Percentiles rank a stretch among this genome's conserved stretches.
Conservation (phyloP, 179 eudicot genomes). For the Camellia oleifera region DNA sequence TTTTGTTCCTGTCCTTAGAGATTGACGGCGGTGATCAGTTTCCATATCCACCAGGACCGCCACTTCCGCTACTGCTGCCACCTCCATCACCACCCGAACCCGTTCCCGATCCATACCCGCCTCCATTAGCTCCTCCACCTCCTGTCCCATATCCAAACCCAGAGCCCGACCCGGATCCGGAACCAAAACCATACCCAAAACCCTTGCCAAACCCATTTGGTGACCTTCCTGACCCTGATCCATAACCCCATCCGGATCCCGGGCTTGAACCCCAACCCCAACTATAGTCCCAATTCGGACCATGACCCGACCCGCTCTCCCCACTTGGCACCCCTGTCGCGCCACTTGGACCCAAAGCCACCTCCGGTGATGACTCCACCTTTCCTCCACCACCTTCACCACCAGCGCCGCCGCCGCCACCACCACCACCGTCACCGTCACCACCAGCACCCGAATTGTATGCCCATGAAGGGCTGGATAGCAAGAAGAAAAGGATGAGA, state of each 20-base stretch:
- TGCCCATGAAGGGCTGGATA: conserved; percentile 11
- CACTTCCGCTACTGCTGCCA: background rate
- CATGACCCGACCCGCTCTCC: conserved; percentile 50
- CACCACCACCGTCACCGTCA: background rate
- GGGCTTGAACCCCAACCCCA: conserved; percentile 73
- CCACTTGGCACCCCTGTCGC: conserved; percentile 22
- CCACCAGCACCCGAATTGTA: background rate
- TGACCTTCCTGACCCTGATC: conserved; percentile 49
- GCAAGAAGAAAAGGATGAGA: conserved; percentile 21
- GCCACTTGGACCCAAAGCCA: background rate
- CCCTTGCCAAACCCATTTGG: conserved; percentile 51
- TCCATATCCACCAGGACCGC: background rate
- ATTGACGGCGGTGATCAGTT: background rate
- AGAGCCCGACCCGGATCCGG: conserved; percentile 29
- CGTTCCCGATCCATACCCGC: conserved; percentile 35
- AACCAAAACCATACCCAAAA: conserved; percentile 50
- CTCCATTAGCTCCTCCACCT: conserved; percentile 23
- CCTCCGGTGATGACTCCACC: conserved; percentile 8
- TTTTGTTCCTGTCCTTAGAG: background rate
- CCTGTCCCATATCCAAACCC: conserved; percentile 31
- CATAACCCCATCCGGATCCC: conserved; percentile 45
- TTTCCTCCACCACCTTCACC: background rate
- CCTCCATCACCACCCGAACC: conserved; percentile 8
- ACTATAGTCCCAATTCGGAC: conserved; percentile 54
- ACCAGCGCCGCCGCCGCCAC: background rate